Evolutionary conservation across 108 stramenopile genomes (phyloP), one percentile per base, ranked within the genome.

Genomic region (Skeletonema grethae): DNA sequence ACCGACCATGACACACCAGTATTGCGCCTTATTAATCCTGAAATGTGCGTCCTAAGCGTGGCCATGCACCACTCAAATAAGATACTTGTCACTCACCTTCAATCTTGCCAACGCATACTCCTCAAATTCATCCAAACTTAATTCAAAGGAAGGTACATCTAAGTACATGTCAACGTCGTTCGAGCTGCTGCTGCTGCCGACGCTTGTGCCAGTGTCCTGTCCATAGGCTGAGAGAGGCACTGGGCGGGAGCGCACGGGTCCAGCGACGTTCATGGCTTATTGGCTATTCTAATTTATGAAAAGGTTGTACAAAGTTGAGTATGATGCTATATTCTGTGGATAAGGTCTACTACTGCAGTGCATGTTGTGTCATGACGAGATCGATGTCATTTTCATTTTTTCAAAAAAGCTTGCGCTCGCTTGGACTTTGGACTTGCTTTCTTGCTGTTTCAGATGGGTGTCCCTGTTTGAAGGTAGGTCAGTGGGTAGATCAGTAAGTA

Each of bases 101-200:
- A 94, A 84, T 22, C 93, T 74, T 53, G 91, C 89, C 56, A 94
- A 80, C 2, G 93, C 93, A 78, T 78, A 91, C 39, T 91, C 90
- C 67, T 94, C 93, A 88, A 94, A 94, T 43, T 91, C 88, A 65
- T 94, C 93, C 58, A 94, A 65, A 68, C 82, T 86, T 59, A 94
- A 73, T 82, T 94, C 93, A 50, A 85, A 74, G 7, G 77, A 74
- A 15, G 82, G 82, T 22, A 77, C 57, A 28, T 82, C 82, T 8
- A 66, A 53, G 22, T 82, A 82, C 76, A 82, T 78, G 61, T 82
- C 82, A 34, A 78, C 75, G 20, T 77, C 67, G 15, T 34, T 25
- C 61, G 56, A 28, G 66, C 55, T 66, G 66, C 50, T 30, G 66
- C 50, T 30, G n/a, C 36, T 6, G 31, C 39, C 41, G 41, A 4